These are phyloP conservation scores for Gnomoniopsis sp. DNA, from an alignment of 2,329 filamentous ascomycete species.

Conservation along the genomic window DNA sequence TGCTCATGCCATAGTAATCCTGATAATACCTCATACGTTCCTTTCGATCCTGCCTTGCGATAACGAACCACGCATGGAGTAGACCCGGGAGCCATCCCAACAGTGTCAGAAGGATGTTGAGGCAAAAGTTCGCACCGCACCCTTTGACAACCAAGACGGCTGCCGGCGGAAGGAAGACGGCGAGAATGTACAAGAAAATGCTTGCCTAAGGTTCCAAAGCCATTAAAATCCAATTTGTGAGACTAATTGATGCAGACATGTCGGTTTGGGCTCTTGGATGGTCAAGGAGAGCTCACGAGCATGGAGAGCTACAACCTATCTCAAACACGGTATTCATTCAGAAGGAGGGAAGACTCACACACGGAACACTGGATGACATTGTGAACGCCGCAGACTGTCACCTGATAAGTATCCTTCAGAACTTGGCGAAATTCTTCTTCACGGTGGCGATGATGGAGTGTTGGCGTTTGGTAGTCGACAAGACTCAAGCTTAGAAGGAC, in stretches of 20 bases:
- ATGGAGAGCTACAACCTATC: no score
- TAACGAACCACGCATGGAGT: constrained; percentile 7
- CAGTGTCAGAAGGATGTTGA: constrained; percentile 10
- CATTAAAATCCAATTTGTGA: background rate
- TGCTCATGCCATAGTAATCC: background rate
- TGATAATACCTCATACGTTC: constrained; percentile 4
- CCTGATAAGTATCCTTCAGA: background rate
- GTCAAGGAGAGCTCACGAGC: no score
- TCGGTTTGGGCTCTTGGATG: background rate
- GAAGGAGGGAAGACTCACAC: background rate
- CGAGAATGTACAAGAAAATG: constrained; percentile 7
- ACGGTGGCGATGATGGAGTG: background rate
- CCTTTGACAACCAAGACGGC: constrained; percentile 1
- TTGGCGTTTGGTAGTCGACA: no score
- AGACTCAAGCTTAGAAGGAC: no score
- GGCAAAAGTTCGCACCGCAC: constrained; percentile 8
- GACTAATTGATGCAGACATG: background rate
- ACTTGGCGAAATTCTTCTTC: background rate
- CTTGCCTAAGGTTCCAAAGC: background rate
- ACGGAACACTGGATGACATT: background rate
- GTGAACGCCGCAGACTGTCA: background rate
- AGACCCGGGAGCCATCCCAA: constrained; percentile 4
- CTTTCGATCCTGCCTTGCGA: constrained; percentile 5
- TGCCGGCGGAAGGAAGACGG: constrained; percentile 5
- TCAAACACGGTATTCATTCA: no score